A percentile compares a stretch with the other conserved stretches of the same genome.
These are phyloP conservation scores for Calocybe indica DNA, from an alignment of 768 basidiomycete species.

Conservation along the genomic window DNA sequence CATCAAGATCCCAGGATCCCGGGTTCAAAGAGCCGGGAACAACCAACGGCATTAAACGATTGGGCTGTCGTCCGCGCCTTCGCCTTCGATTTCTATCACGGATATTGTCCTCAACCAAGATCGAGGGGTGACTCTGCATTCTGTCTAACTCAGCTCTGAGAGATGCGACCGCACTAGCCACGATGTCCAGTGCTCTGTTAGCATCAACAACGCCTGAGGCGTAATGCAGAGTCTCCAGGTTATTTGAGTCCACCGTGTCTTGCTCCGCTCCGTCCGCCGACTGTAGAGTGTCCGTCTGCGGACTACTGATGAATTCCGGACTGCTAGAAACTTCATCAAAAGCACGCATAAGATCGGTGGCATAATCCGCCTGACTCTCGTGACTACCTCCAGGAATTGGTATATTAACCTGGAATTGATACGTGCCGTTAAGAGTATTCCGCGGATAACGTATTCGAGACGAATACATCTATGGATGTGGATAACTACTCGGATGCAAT, in stretches of 20 bases:
- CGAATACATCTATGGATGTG: too few relatives aligned
- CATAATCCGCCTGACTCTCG: too few relatives aligned
- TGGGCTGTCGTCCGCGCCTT: background rate
- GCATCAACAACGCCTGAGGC: too few relatives aligned
- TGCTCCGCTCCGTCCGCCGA: background rate
- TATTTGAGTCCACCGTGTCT: background rate
- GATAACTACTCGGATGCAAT: too few relatives aligned
- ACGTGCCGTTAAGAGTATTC: too few relatives aligned
- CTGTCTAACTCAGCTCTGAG: slow-evolving; percentile 9
- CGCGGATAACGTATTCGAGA: too few relatives aligned
- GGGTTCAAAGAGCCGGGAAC: slow-evolving; percentile 5
- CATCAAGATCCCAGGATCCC: slow-evolving; percentile 10
- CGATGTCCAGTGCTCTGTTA: slow-evolving; percentile 1
- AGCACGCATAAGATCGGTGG: too few relatives aligned
- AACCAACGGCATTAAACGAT: background rate
- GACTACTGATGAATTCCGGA: slow-evolving; percentile 8
- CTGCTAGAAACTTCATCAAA: too few relatives aligned
- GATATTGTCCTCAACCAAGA: too few relatives aligned
- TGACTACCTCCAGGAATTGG: too few relatives aligned
- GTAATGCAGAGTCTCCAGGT: background rate
- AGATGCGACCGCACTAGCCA: slow-evolving; percentile 11
- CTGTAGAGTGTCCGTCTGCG: background rate
- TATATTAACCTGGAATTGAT: too few relatives aligned
- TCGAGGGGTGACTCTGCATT: background rate
- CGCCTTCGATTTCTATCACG: background rate